A percentile compares a stretch with the other conserved stretches of the same genome.
Evolutionary conservation across 352 stramenopile genomes (phyloP).

Genomic region (Globisporangium orthogonon): DNA sequence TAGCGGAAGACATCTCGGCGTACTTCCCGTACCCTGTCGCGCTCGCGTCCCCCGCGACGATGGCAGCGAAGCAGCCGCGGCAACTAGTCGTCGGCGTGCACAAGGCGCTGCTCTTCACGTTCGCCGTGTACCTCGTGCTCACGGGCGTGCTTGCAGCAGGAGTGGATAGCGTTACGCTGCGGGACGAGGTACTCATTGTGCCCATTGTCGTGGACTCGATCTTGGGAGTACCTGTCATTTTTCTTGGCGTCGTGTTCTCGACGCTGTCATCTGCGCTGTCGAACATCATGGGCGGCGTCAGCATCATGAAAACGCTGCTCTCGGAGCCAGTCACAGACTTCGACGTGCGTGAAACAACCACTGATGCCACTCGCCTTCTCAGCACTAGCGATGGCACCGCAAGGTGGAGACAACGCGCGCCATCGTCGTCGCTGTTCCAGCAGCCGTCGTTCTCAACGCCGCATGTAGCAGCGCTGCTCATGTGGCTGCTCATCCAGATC

Average conservation of each 20-base stretch:
- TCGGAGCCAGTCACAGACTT: background rate
- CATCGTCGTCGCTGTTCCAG: background rate
- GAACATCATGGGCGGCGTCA: conserved; percentile 30
- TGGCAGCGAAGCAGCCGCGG: conserved; percentile 11
- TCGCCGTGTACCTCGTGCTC: conserved; percentile 25
- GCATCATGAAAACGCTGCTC: conserved; percentile 10
- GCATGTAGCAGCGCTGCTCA: conserved; percentile 5
- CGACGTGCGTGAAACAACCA: background rate
- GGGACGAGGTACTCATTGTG: conserved; percentile 27
- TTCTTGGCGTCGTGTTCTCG: conserved; percentile 31
- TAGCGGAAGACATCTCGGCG: conserved; percentile 26
- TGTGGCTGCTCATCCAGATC: conserved; percentile 27
- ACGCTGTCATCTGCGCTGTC: conserved; percentile 42
- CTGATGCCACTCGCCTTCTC: conserved; percentile 1
- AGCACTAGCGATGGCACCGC: background rate
- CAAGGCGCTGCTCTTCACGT: conserved; percentile 32
- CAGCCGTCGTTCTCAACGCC: background rate
- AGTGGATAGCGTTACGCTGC: conserved; percentile 24
- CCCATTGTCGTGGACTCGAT: conserved; percentile 37
- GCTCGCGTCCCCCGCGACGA: conserved; percentile 6
- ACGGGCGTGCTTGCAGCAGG: conserved; percentile 24
- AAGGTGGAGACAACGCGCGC: background rate
- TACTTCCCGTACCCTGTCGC: conserved; percentile 10
- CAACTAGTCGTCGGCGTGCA: conserved; percentile 40
- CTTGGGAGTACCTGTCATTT: conserved; percentile 35